Base-by-base conservation (phyloP, 306 rosid species). In the Acacia crassicarpa region DNA sequence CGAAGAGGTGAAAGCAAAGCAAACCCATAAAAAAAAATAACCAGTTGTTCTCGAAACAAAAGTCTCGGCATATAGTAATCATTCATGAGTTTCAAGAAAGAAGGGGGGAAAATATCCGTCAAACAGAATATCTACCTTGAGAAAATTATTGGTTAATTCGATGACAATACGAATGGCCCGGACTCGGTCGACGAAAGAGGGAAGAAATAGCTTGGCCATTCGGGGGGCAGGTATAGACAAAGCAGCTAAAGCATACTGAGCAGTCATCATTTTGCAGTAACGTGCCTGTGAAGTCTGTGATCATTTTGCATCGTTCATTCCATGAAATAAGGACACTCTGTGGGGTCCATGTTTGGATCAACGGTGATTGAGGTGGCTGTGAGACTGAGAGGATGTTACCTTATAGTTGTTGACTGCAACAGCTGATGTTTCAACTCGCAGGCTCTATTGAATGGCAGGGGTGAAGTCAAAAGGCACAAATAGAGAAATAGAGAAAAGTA, bases 1-100 rank as follows among this genome's bases (percentile, higher is more conserved):
- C 10, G 17, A 45, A 67, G 46, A 35, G 17, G 67, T 56, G 80
- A 73, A 78, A 79, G 48, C 62, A 77, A 83, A 74, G 66, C 72
- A 67, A 15, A 46, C 12, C 19, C n/a, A 56, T 23, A 56, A 56
- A 46, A 56, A 46, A 75, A 41, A 15, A 74, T 8, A 51, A 53
- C 14, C 1, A 25, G 33, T 61, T 62, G 4, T 44, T 72, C 19
- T 40, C 4, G 11, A 67, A 49, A 35, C 65, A 35, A n/a, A 54
- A 27, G 76, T 40, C 49, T 32, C 6, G 20, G 49, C 33, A 5
- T 54, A 74, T 38, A 3, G 2, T 56, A 56, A 20, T 8, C 32
- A 62, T 76, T 46, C 11, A 27, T 27, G 65, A 58, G 72, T 33
- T 44, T 72, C 61, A 35, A 30, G 51, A 83, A 76, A 70, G 56